phyloP scores from a whole-genome alignment of 2,329 filamentous ascomycete species.

The Thielaviopsis euricoi region DNA sequence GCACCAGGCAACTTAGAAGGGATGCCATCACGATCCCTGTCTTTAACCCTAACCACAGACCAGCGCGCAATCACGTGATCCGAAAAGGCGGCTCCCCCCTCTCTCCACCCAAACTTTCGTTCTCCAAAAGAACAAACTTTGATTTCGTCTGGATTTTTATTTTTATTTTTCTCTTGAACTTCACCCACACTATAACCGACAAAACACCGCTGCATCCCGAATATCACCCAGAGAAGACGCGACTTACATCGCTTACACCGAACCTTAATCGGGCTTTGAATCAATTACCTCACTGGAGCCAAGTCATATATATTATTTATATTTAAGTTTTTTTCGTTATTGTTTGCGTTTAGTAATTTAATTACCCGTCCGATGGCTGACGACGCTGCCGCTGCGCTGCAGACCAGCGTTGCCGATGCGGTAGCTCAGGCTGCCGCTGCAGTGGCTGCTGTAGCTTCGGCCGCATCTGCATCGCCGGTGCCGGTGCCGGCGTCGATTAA shows the following conservation, averaged over 20 bases:
- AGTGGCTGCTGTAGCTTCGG: neutral
- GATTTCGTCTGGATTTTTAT: too few relatives aligned
- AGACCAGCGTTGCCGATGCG: conserved; percentile 1
- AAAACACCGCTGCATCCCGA: conserved; percentile 11
- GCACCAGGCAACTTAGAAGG: neutral
- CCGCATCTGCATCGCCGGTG: neutral
- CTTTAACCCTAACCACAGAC: neutral
- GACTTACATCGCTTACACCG: conserved; percentile 8
- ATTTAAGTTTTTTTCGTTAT: neutral
- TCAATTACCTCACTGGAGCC: too few relatives aligned
- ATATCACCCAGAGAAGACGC: conserved; percentile 13
- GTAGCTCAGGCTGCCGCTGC: neutral
- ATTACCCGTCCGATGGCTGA: neutral
- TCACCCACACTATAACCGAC: conserved; percentile 12
- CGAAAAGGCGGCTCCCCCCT: neutral
- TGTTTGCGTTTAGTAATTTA: too few relatives aligned
- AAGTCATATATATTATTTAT: neutral
- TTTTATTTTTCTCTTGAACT: neutral
- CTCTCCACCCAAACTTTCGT: neutral
- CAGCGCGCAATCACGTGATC: neutral
- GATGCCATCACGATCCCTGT: neutral
- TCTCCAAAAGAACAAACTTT: neutral
- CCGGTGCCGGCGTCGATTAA: neutral
- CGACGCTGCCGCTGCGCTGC: neutral
- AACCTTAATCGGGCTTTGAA: too few relatives aligned